A percentile compares a stretch with the other conserved stretches of the same genome.
phyloP scores from a whole-genome alignment of 352 stramenopile species.

The Globisporangium emineosum region DNA sequence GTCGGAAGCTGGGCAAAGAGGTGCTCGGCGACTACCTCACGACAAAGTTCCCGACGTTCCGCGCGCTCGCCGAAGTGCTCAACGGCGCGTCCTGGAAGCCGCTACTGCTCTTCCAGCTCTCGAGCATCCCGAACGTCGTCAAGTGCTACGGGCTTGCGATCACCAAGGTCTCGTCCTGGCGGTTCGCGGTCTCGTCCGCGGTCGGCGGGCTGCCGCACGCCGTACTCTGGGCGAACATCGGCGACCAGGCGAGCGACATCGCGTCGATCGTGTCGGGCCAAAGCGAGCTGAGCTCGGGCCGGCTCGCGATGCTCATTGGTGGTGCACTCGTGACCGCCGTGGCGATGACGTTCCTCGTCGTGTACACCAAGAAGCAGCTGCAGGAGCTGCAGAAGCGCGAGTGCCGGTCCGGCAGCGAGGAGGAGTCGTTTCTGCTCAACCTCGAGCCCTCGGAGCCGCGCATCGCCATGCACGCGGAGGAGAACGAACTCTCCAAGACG shows the following conservation, averaged over 20 bases:
- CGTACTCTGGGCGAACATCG: constrained; percentile 71
- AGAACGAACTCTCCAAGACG: constrained; percentile 22
- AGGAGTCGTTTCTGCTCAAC: constrained; percentile 24
- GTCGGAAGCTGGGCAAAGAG: constrained; percentile 48
- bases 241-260: constrained; percentile 65
- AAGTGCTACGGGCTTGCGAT: constrained; percentile 81
- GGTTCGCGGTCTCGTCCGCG: constrained; percentile 57
- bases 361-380: constrained; percentile 68
- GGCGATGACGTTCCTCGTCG: constrained; percentile 51
- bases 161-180: constrained; percentile 49
- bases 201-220: constrained; percentile 57
- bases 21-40: constrained; percentile 60
- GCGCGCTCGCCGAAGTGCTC: constrained; percentile 59
- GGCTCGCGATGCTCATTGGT: constrained; percentile 41
- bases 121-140: constrained; percentile 75
- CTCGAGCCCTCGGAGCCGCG: constrained; percentile 13
- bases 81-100: constrained; percentile 72
- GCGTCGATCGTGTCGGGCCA: constrained; percentile 50
- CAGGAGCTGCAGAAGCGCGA: constrained; percentile 59
- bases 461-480: constrained; percentile 12
- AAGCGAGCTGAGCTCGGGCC: constrained; percentile 39
- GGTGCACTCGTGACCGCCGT: constrained; percentile 43
- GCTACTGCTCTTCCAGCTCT: constrained; percentile 72
- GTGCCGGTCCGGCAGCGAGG: constrained; percentile 48
- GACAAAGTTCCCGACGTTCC: constrained; percentile 64